Conservation (phyloP, 2,329 filamentous ascomycete genomes). For the Alternaria consortialis region DNA sequence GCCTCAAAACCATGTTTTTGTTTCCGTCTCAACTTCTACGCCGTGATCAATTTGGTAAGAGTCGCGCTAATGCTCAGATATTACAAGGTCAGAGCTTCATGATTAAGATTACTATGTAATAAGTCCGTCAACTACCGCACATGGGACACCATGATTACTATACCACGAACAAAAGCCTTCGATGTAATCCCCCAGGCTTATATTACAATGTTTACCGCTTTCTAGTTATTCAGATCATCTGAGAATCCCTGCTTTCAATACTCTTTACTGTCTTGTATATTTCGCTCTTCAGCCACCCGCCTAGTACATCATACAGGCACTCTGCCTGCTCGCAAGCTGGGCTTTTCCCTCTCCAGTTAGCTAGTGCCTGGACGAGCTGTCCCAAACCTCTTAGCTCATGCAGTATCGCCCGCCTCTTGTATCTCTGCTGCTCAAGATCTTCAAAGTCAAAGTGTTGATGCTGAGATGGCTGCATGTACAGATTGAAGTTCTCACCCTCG, state of each 20-base stretch:
- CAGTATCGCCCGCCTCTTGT: constrained; percentile 38
- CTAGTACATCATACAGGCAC: constrained; percentile 43
- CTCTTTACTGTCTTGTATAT: constrained; percentile 40
- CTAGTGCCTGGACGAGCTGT: constrained; percentile 41
- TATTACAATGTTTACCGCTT: neutral
- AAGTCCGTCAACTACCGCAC: neutral
- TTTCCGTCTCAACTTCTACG: neutral
- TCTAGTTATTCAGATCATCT: neutral
- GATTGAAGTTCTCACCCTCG: constrained; percentile 26
- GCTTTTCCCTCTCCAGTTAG: constrained; percentile 34
- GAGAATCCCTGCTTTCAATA: constrained; percentile 25
- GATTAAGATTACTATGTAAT: neutral
- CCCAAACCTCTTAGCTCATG: constrained; percentile 41
- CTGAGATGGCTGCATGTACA: constrained; percentile 36
- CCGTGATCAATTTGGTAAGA: too few species aligned
- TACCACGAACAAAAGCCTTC: neutral
- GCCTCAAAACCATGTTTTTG: neutral
- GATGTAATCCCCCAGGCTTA: neutral
- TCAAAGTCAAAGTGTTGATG: constrained; percentile 42
- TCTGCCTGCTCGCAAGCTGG: constrained; percentile 34
- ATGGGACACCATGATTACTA: neutral
- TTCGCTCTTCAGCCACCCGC: constrained; percentile 46
- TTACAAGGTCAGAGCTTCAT: accelerated
- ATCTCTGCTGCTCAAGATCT: constrained; percentile 36
- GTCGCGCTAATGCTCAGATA: too few species aligned